Conservation (phyloP, 805 yeast genomes). For the Teunomyces atbi region DNA sequence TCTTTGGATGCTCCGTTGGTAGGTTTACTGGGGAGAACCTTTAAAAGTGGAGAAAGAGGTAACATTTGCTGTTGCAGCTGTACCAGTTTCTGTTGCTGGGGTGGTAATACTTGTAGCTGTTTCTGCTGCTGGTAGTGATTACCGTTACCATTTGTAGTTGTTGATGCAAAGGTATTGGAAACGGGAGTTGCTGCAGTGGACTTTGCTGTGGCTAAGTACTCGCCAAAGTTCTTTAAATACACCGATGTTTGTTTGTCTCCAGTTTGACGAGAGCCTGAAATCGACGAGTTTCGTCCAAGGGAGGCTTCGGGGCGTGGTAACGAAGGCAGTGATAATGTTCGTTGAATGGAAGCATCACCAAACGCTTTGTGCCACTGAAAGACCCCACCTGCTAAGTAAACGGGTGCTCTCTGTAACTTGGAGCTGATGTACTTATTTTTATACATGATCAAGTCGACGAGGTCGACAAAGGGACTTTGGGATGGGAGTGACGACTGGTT, state of each 20-base stretch:
- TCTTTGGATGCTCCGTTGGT: neutral
- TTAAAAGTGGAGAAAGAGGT: neutral
- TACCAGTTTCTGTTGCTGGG: neutral
- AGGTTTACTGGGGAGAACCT: neutral
- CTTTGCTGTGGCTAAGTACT: slow-evolving; percentile 26
- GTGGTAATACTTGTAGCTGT: neutral
- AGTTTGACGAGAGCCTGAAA: neutral
- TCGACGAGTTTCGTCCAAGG: neutral
- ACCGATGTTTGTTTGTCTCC: slow-evolving; percentile 13
- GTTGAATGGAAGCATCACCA: slow-evolving; percentile 22
- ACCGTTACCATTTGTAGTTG: neutral
- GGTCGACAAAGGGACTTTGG: slow-evolving; percentile 55
- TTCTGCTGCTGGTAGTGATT: slow-evolving; percentile 1
- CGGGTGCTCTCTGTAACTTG: slow-evolving; percentile 29
- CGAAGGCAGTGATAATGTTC: neutral
- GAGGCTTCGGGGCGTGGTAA: slow-evolving; percentile 2
- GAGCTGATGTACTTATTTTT: slow-evolving; percentile 34
- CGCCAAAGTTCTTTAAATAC: slow-evolving; percentile 31
- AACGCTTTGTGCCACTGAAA: slow-evolving; percentile 28
- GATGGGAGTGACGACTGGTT: slow-evolving; percentile 39
- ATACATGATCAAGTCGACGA: slow-evolving; percentile 37
- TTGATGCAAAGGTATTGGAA: slow-evolving; percentile 9
- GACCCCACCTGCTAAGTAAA: slow-evolving; percentile 38
- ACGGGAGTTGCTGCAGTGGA: slow-evolving; percentile 16
- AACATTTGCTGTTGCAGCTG: neutral